Conservation (phyloP, 2,329 filamentous ascomycete genomes). For the Ceratocystis destructans region DNA sequence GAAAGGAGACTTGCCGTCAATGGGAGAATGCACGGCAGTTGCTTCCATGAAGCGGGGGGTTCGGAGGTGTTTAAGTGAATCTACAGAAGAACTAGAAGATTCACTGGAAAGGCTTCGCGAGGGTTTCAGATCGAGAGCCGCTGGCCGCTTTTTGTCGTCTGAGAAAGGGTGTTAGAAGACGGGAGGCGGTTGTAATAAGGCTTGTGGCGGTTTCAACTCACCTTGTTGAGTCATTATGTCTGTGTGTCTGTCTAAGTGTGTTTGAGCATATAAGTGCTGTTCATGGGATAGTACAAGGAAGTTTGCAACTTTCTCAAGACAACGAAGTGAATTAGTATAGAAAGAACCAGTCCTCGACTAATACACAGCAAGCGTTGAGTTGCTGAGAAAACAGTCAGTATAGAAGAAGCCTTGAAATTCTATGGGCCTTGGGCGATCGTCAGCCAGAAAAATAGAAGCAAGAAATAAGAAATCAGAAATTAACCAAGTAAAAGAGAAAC, state of each 20-base stretch:
- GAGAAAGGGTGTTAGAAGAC: conserved; percentile 23
- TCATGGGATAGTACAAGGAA: neutral
- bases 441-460: neutral
- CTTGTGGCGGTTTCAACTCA: conserved; percentile 23
- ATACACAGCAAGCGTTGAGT: neutral
- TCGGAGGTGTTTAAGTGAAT: conserved; percentile 52
- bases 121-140: conserved; percentile 39
- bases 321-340: neutral
- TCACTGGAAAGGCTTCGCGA: conserved; percentile 36
- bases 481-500: conserved; percentile 20
- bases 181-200: neutral
- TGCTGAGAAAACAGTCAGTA: neutral
- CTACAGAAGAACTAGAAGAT: conserved; percentile 37
- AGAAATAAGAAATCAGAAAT: conserved; percentile 3
- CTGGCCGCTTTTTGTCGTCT: conserved; percentile 44
- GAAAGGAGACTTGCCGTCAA: conserved; percentile 49
- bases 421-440: neutral
- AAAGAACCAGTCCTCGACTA: neutral
- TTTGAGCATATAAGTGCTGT: neutral
- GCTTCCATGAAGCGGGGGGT: conserved; percentile 71
- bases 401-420: neutral
- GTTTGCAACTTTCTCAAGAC: neutral
- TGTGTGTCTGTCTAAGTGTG: neutral
- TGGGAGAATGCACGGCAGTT: conserved; percentile 62
- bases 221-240: conserved; percentile 30